phyloP scores from a whole-genome alignment of 2,329 filamentous ascomycete genomes.

The Ascochyta lentis region DNA sequence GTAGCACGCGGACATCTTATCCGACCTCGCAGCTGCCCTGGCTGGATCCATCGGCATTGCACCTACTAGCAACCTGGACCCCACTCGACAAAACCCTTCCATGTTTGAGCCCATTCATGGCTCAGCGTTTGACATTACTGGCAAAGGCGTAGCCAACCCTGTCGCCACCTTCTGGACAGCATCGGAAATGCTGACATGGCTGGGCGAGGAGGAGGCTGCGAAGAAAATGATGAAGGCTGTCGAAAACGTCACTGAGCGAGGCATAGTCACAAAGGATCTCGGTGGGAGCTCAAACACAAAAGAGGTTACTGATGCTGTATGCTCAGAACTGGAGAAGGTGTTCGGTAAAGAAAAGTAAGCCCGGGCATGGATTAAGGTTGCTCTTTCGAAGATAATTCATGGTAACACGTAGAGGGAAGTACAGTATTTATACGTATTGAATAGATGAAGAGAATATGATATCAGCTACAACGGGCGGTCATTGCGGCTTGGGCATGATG shows the following conservation, averaged over 20 bases:
- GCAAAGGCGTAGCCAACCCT: slow-evolving; percentile 64
- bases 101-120: slow-evolving; percentile 70
- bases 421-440: too few species aligned
- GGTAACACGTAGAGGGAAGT: background rate
- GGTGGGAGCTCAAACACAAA: slow-evolving; percentile 55
- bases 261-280: slow-evolving; percentile 61
- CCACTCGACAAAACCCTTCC: slow-evolving; percentile 64
- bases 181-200: slow-evolving; percentile 64
- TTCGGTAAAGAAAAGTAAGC: slow-evolving; percentile 10
- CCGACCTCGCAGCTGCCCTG: slow-evolving; percentile 72
- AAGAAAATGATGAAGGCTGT: slow-evolving; percentile 59
- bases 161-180: slow-evolving; percentile 67
- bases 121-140: slow-evolving; percentile 65
- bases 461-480: too few species aligned
- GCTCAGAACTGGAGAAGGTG: slow-evolving; percentile 45
- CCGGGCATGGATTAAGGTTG: background rate
- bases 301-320: slow-evolving; percentile 54
- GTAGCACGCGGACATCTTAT: slow-evolving; percentile 68
- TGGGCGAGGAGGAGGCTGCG: slow-evolving; percentile 61
- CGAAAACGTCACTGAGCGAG: slow-evolving; percentile 60
- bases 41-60: slow-evolving; percentile 76
- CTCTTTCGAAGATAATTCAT: background rate
- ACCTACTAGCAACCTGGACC: slow-evolving; percentile 66
- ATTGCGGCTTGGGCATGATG: too few species aligned
- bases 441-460: too few species aligned